These are phyloP conservation scores for Globisporangium yorkense DNA, from an alignment of 352 stramenopile species.

Conservation along the genomic window DNA sequence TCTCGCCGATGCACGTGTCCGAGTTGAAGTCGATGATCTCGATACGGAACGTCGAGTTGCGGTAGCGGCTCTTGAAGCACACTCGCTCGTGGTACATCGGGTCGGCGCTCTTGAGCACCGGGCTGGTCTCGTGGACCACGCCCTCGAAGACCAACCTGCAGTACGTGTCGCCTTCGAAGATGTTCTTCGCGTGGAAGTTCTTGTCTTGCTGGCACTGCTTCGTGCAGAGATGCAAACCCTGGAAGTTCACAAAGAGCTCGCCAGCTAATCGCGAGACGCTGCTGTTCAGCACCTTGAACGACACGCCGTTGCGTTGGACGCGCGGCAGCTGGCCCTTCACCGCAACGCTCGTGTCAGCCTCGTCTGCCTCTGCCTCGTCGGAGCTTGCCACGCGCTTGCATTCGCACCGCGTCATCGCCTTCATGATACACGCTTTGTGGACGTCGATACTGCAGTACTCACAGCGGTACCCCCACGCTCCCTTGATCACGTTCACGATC, in stretches of 20 bases:
- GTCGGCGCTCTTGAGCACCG: slow-evolving; percentile 81
- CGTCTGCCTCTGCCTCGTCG: slow-evolving; percentile 1
- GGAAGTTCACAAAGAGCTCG: slow-evolving; percentile 70
- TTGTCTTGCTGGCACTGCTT: slow-evolving; percentile 65
- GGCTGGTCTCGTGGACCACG: slow-evolving; percentile 70
- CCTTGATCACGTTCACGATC: slow-evolving; percentile 81
- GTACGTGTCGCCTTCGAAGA: slow-evolving; percentile 86
- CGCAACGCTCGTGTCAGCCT: neutral
- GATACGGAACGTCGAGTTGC: slow-evolving; percentile 54
- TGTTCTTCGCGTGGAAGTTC: slow-evolving; percentile 78
- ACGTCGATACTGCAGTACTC: slow-evolving; percentile 77
- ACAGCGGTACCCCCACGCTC: slow-evolving; percentile 77
- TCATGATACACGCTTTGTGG: slow-evolving; percentile 86
- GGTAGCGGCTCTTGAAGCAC: slow-evolving; percentile 60
- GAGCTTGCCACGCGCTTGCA: slow-evolving; percentile 24
- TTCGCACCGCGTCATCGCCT: slow-evolving; percentile 70
- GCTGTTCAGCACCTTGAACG: slow-evolving; percentile 48
- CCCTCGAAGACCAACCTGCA: slow-evolving; percentile 66
- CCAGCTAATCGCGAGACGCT: slow-evolving; percentile 32
- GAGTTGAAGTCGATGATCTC: slow-evolving; percentile 85
- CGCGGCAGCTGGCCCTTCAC: slow-evolving; percentile 7
- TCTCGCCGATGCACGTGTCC: slow-evolving; percentile 60
- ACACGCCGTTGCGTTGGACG: slow-evolving; percentile 16
- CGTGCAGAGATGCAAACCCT: slow-evolving; percentile 74
- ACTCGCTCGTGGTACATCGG: slow-evolving; percentile 83